Evolutionary conservation across 139 green algal species (phyloP).

Genomic region (Volvox reticuliferus): DNA sequence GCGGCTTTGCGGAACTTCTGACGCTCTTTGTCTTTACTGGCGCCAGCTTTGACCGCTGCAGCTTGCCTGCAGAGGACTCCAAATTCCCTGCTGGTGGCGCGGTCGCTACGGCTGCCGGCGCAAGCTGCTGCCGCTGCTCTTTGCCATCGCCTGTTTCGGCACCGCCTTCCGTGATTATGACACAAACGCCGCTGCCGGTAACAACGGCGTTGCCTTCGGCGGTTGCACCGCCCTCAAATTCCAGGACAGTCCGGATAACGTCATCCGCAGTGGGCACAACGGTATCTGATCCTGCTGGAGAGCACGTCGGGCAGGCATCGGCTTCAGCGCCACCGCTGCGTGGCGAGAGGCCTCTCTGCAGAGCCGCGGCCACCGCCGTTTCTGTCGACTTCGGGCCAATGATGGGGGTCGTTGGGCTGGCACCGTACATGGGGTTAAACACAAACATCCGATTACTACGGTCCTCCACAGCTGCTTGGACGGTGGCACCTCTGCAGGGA

Average conservation of each 20-base stretch:
- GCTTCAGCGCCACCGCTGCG: neutral
- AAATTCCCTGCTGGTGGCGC: neutral
- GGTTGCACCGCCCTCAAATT: neutral
- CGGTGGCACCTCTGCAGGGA: neutral
- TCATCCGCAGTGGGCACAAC: neutral
- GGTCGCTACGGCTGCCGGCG: neutral
- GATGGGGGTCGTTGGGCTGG: neutral
- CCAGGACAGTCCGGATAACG: conserved; percentile 1
- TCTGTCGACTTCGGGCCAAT: neutral
- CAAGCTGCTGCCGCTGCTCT: neutral
- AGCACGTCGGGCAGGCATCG: neutral
- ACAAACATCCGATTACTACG: neutral
- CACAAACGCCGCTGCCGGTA: neutral
- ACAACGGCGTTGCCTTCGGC: neutral
- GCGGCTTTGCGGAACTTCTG: neutral
- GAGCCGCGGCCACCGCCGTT: neutral
- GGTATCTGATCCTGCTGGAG: neutral
- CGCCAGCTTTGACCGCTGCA: neutral
- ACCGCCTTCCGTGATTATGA: neutral
- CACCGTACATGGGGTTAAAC: conserved; percentile 32
- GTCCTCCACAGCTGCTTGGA: neutral
- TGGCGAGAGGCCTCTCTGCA: neutral
- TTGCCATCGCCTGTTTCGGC: neutral
- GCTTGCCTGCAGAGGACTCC: neutral
- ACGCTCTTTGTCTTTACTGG: neutral